Base-by-base conservation (phyloP, 768 basidiomycete genomes). In the Leucogyrophana mollusca region DNA sequence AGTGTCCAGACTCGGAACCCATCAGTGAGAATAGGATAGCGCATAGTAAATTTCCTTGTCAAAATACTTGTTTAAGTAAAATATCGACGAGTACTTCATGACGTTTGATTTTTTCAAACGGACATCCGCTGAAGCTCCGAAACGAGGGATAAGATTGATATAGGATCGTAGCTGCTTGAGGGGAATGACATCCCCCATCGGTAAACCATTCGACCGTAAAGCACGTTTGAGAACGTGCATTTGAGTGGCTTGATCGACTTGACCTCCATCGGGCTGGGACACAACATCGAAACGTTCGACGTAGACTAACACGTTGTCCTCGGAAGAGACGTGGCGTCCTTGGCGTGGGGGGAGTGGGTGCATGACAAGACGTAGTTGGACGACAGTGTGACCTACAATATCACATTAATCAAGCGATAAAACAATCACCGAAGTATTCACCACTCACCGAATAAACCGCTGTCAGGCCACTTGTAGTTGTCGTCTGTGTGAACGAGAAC, bases 21-120 rank as follows among this genome's bases (percentile, higher is more conserved):
- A n/a, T n/a, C n/a, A n/a, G n/a, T n/a, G n/a, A n/a, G 6, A 30
- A 6, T 30, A 7, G 36, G 47, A 52, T 17, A 55, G 9, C 22
- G 34, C 34, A 14, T 43, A 51, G 16, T 23, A 57, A 27, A 56
- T 23, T 4, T 69, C 62, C 42, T 69, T 70, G 34, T 58, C 52
- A 30, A 59, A 62, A 41, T 64, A 69, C 24, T 59, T 61, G 41
- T 70, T 65, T 41, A 70, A 37, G 10, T 50, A 60, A 40, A 60
- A 64, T 24, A 62, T 51, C 0, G 49, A 20, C 33, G 52, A 42
- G 34, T 44, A 61, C 7, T 53, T 40, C n/a, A 53, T 18, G 33
- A 55, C 57, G 18, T 54, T 68, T 34, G 40, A 27, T 7, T 43
- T 43, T 2, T 50, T 62, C 9, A 69, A 52, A 13, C 46, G 14